A percentile compares a stretch with the other conserved stretches of the same genome.
Evolutionary conservation across 441 rosid genomes (phyloP).

Genomic region (Erysimum pusillum): DNA sequence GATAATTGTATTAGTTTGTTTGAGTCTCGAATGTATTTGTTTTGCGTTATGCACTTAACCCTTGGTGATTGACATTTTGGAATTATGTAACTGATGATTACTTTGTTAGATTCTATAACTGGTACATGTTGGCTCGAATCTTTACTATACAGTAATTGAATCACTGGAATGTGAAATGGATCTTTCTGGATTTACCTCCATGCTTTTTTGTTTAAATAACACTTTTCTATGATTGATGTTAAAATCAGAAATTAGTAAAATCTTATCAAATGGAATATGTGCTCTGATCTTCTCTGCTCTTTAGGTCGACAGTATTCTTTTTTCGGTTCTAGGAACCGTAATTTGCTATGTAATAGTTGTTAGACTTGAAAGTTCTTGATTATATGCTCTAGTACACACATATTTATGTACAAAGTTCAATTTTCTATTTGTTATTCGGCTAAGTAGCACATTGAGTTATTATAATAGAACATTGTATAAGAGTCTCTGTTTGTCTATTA

Average conservation of each 20-base stretch:
- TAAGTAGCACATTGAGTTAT: no score
- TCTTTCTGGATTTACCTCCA: not conserved
- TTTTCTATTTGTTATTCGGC: not conserved
- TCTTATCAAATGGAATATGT: not conserved
- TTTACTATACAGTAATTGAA: not conserved
- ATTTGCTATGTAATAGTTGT: not conserved
- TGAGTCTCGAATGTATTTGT: not conserved
- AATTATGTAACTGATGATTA: not conserved
- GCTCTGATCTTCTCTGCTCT: not conserved
- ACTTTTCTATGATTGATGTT: not conserved
- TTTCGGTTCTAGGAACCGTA: no score
- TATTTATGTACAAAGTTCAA: not conserved
- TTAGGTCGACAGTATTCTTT: not conserved
- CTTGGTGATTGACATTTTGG: not conserved
- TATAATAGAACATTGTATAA: no score
- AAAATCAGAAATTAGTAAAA: not conserved
- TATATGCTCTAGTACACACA: not conserved
- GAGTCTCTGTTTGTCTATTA: no score
- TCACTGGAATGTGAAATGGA: not conserved
- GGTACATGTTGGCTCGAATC: not conserved
- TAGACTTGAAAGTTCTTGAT: not conserved
- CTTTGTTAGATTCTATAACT: not conserved
- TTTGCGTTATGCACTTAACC: no score
- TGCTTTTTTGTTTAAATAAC: not conserved
- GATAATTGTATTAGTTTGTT: conserved; percentile 4